A percentile compares a stretch with the other conserved stretches of the same genome.
Evolutionary conservation across 208 protist genomes (phyloP).

Genomic region (Trypanosoma grayi): DNA sequence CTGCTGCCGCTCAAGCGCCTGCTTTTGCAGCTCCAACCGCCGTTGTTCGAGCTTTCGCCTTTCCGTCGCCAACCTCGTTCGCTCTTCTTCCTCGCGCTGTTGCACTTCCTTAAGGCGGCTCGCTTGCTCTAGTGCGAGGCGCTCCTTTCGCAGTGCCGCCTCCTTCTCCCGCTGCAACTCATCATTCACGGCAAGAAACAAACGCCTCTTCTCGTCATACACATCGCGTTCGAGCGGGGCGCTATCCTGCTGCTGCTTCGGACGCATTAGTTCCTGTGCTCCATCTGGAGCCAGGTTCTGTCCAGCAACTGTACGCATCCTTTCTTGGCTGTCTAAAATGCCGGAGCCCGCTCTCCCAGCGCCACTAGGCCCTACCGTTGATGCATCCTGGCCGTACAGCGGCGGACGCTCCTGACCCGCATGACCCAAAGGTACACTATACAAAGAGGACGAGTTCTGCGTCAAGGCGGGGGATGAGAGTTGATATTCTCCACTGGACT

Average conservation of each 20-base stretch:
- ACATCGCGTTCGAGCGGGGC: neutral
- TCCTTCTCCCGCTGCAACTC: slow-evolving; percentile 42
- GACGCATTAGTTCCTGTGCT: neutral
- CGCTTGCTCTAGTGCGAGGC: slow-evolving; percentile 22
- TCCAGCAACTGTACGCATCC: neutral
- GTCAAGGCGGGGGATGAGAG: neutral
- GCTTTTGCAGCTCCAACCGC: slow-evolving; percentile 28
- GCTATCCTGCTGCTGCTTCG: neutral
- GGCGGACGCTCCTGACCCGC: neutral
- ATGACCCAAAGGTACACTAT: neutral
- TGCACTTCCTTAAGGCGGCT: slow-evolving; percentile 23
- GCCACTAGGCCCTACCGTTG: neutral
- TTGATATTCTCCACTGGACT: slow-evolving; percentile 2
- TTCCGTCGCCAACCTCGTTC: slow-evolving; percentile 24
- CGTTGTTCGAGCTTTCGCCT: slow-evolving; percentile 27
- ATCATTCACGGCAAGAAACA: slow-evolving; percentile 22
- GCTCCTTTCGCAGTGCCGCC: slow-evolving; percentile 30
- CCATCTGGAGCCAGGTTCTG: neutral
- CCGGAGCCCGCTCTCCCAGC: neutral
- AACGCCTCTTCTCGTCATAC: slow-evolving; percentile 18
- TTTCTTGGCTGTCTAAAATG: neutral
- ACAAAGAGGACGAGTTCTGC: neutral
- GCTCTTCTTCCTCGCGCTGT: slow-evolving; percentile 36
- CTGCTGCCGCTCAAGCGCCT: slow-evolving; percentile 8
- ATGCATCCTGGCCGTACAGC: neutral